These are phyloP conservation scores for Didymella pinodella DNA, from an alignment of 2,329 filamentous ascomycete genomes.

Conservation along the genomic window DNA sequence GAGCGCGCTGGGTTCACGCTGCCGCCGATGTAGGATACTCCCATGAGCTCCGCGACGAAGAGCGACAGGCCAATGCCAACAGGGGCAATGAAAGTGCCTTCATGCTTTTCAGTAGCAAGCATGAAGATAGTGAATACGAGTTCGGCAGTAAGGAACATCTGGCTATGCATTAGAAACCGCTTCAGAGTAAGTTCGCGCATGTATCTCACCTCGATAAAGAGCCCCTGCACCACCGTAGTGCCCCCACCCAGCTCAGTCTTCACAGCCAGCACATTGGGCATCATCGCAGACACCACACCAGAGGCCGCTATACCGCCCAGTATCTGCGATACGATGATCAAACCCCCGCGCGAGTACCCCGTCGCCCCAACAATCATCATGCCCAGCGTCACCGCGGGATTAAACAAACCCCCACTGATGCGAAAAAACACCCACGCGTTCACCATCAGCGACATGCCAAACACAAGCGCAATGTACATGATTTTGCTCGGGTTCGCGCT, in stretches of 20 bases:
- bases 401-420: conserved; percentile 1
- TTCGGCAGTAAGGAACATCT: conserved; percentile 37
- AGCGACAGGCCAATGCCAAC: conserved; percentile 55
- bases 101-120: conserved; percentile 5
- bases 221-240: conserved; percentile 52
- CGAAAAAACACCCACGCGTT: conserved; percentile 6
- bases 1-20: conserved; percentile 56
- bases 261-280: conserved; percentile 55
- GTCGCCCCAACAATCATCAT: conserved; percentile 52
- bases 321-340: conserved; percentile 56
- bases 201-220: conserved; percentile 20
- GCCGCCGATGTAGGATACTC: conserved; percentile 57
- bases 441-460: conserved; percentile 35
- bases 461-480: conserved; percentile 43
- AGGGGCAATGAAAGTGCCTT: conserved; percentile 44
- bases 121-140: conserved; percentile 3
- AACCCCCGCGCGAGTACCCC: conserved; percentile 50
- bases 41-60: conserved; percentile 58
- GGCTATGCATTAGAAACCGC: conserved; percentile 39
- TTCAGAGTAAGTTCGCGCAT: neutral
- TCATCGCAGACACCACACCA: conserved; percentile 53
- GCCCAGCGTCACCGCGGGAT: conserved; percentile 3
- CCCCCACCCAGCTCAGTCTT: conserved; percentile 51
- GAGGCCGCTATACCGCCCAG: conserved; percentile 55
- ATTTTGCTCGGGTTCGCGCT: conserved; percentile 32